phyloP scores from a whole-genome alignment of 345 rosid genomes.

The Excoecaria agallocha region DNA sequence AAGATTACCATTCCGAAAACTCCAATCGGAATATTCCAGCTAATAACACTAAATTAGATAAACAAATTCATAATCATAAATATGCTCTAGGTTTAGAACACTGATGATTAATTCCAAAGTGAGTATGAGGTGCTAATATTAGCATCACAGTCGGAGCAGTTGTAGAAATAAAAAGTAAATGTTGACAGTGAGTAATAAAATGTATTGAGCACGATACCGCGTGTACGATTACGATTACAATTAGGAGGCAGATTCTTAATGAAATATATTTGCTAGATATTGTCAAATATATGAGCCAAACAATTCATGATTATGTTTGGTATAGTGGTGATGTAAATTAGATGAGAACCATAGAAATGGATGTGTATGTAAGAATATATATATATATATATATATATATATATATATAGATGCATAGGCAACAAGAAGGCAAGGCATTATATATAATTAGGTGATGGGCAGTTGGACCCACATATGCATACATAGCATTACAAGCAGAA shows the following conservation, averaged over 20 bases:
- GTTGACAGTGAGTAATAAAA: no score
- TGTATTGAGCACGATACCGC: not conserved
- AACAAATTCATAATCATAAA: not conserved
- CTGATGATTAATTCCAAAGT: not conserved
- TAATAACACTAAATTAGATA: not conserved
- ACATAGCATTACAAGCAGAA: not conserved
- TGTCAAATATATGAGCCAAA: not conserved
- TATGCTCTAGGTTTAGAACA: not conserved
- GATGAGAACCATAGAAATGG: no score
- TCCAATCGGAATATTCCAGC: no score
- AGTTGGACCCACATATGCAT: not conserved
- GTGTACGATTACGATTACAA: not conserved
- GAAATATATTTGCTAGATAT: slow-evolving; percentile 5
- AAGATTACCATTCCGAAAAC: no score
- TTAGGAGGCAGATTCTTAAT: not conserved
- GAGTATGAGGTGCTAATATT: no score
- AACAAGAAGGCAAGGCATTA: not conserved
- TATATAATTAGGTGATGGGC: not conserved
- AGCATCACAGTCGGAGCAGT: no score
- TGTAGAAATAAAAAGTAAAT: no score
- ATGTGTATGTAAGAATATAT: not conserved
- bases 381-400: no score
- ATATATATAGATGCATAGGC: not conserved
- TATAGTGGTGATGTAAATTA: not conserved
- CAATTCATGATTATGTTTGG: slow-evolving; percentile 4